Base-by-base conservation (phyloP, 805 yeast genomes). In the Ogataea naganishii region DNA sequence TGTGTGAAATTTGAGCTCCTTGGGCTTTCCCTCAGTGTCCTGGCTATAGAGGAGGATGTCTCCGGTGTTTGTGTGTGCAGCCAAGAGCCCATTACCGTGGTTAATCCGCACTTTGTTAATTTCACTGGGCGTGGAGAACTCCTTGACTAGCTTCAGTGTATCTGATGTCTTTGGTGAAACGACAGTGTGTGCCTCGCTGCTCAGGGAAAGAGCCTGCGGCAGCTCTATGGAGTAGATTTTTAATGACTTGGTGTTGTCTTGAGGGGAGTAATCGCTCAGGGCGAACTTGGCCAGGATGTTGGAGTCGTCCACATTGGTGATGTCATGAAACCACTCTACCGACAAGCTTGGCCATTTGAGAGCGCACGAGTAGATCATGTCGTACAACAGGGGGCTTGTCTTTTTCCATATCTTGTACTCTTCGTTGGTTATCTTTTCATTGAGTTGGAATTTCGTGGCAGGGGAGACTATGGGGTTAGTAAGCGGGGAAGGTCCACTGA, bases 371-470 rank as follows among this genome's bases (percentile, higher is more conserved):
- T 80, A 76, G 26, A 84, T 61, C 37, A 79, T 69, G 41, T 78
- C 82, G 53, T 84, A 84, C 36, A 84, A 60, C 40, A 81, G 61
- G 3, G 94, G 94, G 10, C 81, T 78, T 2, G 89, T 71, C 46
- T 83, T 82, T 51, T 83, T 84, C 95, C 95, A 84, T 34, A 77
- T 70, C 43, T 73, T 73, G 62, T 69, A 80, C 56, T 81, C 92
- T 53, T 81, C 94, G 44, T 81, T 81, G 37, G 67, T 63, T 7
- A 78, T 53, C 46, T 80, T 80, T 43, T 76, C 82, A 28, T 64
- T 62, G 29, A 64, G 58, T 41, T 72, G 76, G 44, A 70, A 72
- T 35, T 65, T 44, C 23, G 39, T 49, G 26, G 46, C 32, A 11
- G 45, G 47, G 34, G 9, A 39, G 52, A 46, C 18, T 21, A 14